Conservation (phyloP, 495 filamentous ascomycete species). For the Aeminium ludgeri region DNA sequence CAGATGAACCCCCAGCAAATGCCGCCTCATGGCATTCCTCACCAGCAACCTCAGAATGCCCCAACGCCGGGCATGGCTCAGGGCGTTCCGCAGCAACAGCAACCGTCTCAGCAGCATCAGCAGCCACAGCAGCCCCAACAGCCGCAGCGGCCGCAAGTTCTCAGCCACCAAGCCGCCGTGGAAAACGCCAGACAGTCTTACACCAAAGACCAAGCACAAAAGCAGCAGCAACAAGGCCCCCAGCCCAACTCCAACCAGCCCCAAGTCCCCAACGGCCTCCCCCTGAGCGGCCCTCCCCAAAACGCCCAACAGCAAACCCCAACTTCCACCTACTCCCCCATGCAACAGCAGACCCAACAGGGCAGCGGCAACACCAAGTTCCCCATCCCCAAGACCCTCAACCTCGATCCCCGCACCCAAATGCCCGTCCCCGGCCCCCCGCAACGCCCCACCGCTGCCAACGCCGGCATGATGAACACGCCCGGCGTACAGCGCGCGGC, state of each 20-base stretch:
- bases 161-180: constrained; percentile 48
- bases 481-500: constrained; percentile 71
- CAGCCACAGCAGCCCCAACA: constrained; percentile 8
- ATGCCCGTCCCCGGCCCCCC: constrained; percentile 52
- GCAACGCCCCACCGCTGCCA: constrained; percentile 60
- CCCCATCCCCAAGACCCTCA: constrained; percentile 60
- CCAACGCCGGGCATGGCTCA: constrained; percentile 3
- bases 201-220: constrained; percentile 23
- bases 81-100: not conserved
- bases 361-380: constrained; percentile 29
- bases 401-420: constrained; percentile 39
- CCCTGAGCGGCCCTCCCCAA: constrained; percentile 20
- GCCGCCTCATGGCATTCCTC: too few species aligned
- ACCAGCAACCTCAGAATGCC: not conserved
- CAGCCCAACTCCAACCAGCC: constrained; percentile 19
- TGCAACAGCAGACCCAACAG: constrained; percentile 23
- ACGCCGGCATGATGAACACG: constrained; percentile 65
- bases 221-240: constrained; percentile 20
- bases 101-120: not conserved
- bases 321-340: constrained; percentile 4
- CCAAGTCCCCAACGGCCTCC: constrained; percentile 19
- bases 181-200: constrained; percentile 42
- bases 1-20: constrained; percentile 3
- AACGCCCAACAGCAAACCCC: constrained; percentile 38
- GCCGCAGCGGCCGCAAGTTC: constrained; percentile 31